Evolutionary conservation across 2,329 filamentous ascomycete genomes (phyloP), one percentile per base, ranked within the genome.

Genomic region (Diaporthe eres): DNA sequence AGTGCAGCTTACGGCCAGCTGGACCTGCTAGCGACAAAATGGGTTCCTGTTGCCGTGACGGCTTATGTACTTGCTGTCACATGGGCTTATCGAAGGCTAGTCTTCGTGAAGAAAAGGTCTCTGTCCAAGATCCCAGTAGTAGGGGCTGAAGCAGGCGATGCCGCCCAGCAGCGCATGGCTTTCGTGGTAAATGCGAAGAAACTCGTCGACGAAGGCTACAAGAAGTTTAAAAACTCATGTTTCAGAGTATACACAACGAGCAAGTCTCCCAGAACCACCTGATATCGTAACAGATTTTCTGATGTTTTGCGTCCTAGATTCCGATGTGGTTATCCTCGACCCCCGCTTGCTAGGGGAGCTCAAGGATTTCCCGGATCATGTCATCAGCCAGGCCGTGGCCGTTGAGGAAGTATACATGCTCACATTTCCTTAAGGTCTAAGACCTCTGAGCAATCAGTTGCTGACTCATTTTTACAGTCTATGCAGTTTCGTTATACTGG

Each of bases 151-250:
- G 75, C 81, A 4, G 79, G 78, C 28, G 78, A 79, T 19, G 70
- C 78, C 2, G 78, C 81, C 44, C 81, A 81, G 53, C 76, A 80
- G 31, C 74, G 80, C 22, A 74, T 79, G 71, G 80, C 78, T 0
- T 84, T 78, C 44, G 63, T 82, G 37, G 44, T 15, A 8, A 72
- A 72, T 12, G 80, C 79, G 0, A 79, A 71, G 19, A 74, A 77
- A 2, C 42, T 84, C 3, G 83, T 83, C 44, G 12, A 68, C 5
- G 77, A 80, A 2, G 82, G 82, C 8, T 83, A 83, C 74, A 76
- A 76, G 2, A 83, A 71, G 31, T 71, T 76, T 63, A 74, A 71
- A 51, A 39, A 74, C 8, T 42, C 53, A 15, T 10, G 63, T 25
- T 76, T 74, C 57, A 74, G 75, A 37, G 47, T 76, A 15, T 49